Evolutionary conservation across 495 filamentous ascomycete species (phyloP), one percentile per base, ranked within the genome.

Genomic region (Tirmania nivea): DNA sequence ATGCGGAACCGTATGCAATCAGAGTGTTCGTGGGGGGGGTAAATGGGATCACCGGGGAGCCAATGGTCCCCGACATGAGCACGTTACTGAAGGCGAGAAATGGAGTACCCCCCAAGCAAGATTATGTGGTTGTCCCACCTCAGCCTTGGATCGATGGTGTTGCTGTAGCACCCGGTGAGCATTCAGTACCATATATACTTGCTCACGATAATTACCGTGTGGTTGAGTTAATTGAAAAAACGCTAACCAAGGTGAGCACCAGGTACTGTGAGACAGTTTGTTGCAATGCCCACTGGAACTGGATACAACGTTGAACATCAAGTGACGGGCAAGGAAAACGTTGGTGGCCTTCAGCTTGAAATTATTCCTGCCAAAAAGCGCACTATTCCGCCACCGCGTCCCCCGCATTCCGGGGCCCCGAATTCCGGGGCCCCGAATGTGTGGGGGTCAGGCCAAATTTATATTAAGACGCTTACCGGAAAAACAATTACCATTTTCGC

Each of bases 101-200:
- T 10, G 12, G 34, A 0, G 35, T 20, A 10, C 5, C 36, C 0
- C 49, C 51, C 19, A 56, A 59, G 19, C 73, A 72, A 55, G 71
- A 76, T 50, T 75, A 75, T 50, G 47, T 75, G 6, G 69, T 75
- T 21, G 56, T 63, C 8, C 71, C 71, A 1, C 25, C 49, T 0
- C 73, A 75, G 57, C 56, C 25, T 8, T 74, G 71, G 72, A 61
- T 77, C 1, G 71, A 75, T 51, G 74, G 74, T 11, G 65, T 74
- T 20, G 66, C 57, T 10, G 57, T 48, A 12, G 59, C 52, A 34
- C 62, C 56, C 12, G 25, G 25, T 31, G 25, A 31, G 25, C 25
- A 31, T 31, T 31, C 25, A 31, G 2, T 3, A 31, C 7, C 25
- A 31, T 7, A 31, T 31, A 31, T 31, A 31, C 25, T 7, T 14